Conservation (phyloP, 2,329 filamentous ascomycete genomes). For the Grosmannia clavigera region DNA sequence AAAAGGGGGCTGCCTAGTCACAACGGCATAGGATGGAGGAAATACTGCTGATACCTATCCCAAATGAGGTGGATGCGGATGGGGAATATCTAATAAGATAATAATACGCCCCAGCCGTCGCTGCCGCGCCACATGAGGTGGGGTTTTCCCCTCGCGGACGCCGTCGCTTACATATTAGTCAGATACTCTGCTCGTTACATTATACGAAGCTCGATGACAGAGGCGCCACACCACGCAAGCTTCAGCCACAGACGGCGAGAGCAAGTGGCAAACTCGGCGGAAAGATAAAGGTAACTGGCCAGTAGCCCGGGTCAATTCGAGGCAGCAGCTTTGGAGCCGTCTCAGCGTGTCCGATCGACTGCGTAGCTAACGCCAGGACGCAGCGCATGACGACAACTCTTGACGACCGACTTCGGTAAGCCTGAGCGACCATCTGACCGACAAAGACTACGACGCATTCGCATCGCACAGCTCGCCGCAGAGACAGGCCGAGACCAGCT, state of each 20-base stretch:
- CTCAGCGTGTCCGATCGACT: background rate
- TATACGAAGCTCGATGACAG: background rate
- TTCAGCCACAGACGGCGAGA: background rate
- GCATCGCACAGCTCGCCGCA: background rate
- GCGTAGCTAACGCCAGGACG: background rate
- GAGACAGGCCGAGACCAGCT: too few species aligned
- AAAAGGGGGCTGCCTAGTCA: background rate
- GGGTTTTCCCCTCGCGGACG: background rate
- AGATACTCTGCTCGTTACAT: too few species aligned
- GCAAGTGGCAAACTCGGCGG: too few species aligned
- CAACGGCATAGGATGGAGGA: background rate
- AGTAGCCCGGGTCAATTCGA: too few species aligned
- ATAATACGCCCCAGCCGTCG: background rate
- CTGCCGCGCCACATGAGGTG: slow-evolving; percentile 1
- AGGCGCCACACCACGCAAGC: background rate
- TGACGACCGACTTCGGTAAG: background rate
- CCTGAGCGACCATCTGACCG: background rate
- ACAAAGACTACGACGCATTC: background rate
- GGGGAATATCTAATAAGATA: background rate
- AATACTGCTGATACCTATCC: slow-evolving; percentile 4
- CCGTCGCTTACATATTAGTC: background rate
- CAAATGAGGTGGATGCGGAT: background rate
- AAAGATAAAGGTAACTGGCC: too few species aligned
- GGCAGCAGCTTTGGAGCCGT: background rate
- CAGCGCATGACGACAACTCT: background rate